Base-by-base conservation (phyloP, 352 stramenopile species). In the Globisporangium uncinulatum region DNA sequence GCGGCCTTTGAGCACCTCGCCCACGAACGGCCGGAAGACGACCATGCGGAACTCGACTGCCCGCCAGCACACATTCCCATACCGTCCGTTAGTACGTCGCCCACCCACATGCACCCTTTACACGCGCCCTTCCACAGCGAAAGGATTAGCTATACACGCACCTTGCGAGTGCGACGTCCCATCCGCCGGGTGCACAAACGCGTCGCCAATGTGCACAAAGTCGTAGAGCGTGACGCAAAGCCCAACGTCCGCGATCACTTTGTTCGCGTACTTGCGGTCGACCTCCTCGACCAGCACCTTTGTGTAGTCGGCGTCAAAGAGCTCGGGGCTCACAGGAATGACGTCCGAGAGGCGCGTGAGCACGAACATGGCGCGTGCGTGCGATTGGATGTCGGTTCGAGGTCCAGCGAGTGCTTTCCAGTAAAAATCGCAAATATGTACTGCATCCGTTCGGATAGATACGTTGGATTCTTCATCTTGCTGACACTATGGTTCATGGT, bases 241-340 rank as follows among this genome's bases (percentile, higher is more conserved):
- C 32, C 86, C 86, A 47, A 94, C 86, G 63, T 94, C 85, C 4
- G 85, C 75, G 36, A 96, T 77, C 14, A 96, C 84, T 57, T 96
- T 96, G 75, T 96, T 96, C 32, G 84, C 84, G 59, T 94, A 96
- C 70, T 96, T 96, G 62, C 79, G 79, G 67, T 96, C 84, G 57
- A 96, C 90, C 69, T 96, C 86, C 67, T 96, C 84, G 19, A 92
- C 69, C 47, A 96, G 66, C 44, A 93, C 84, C 56, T 92, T 85
- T 61, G 76, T 82, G 71, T 90, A 92, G 69, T 94, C 79, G 59
- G 79, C 70, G 52, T 88, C 76, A 56, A 92, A 91, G 46, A 92
- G 79, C 65, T 86, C 73, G 4, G 84, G 84, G 50, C 71, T 79
- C 66, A 94, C 78, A 13, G 83, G 82, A 49, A 94, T 92, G 61